Percentiles rank a stretch among this genome's conserved stretches.
Evolutionary conservation across 345 rosid species (phyloP).

Genomic region (Jatropha curcas): DNA sequence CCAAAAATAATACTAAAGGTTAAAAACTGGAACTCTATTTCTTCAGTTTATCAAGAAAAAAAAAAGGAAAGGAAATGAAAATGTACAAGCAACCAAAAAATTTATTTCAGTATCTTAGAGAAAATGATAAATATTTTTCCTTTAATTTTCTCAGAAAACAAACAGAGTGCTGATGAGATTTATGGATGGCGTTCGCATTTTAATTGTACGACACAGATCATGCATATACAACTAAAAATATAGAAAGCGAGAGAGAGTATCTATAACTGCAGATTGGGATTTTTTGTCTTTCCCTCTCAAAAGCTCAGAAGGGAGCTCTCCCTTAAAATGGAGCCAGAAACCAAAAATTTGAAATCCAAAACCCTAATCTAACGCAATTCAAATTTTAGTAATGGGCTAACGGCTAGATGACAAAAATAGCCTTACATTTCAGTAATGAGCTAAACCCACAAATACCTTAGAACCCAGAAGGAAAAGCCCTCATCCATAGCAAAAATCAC

Average conservation of each 20-base stretch:
- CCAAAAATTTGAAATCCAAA: slow-evolving; percentile 27
- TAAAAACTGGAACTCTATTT: not conserved
- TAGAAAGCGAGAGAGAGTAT: not conserved
- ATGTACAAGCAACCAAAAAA: not conserved
- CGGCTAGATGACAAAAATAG: not conserved
- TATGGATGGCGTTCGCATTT: no score
- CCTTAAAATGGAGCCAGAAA: not conserved
- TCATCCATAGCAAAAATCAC: no score
- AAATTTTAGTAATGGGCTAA: slow-evolving; percentile 7
- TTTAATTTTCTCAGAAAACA: slow-evolving; percentile 10
- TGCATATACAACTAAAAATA: no score
- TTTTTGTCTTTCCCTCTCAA: not conserved
- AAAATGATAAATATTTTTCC: not conserved
- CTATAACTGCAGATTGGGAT: not conserved
- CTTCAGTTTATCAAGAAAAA: not conserved
- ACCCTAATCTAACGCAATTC: slow-evolving; percentile 14
- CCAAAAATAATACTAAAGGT: not conserved
- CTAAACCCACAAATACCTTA: no score
- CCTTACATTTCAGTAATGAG: no score
- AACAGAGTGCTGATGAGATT: not conserved
- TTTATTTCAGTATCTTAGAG: not conserved
- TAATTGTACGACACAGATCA: not conserved
- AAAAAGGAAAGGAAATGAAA: not conserved
- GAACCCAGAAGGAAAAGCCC: no score
- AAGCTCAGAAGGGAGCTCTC: not conserved